phyloP scores from a whole-genome alignment of 805 yeast genomes.

The Metschnikowia bowlesiae region DNA sequence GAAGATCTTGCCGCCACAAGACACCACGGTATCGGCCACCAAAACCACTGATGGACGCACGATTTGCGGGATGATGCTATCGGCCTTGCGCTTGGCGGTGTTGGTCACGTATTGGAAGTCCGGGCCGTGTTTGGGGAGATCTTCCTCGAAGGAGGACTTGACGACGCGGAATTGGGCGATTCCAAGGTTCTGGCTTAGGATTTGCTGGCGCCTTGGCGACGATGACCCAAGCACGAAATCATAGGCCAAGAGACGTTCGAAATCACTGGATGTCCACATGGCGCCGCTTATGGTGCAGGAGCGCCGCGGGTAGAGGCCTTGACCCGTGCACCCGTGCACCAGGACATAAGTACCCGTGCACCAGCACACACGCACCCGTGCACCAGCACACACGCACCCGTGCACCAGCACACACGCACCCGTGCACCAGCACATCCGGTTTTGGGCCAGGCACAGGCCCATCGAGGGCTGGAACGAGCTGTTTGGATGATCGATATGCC shows the following conservation, averaged over 20 bases:
- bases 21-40: constrained; percentile 80
- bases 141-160: constrained; percentile 72
- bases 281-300: not conserved
- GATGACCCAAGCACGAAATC: constrained; percentile 70
- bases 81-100: constrained; percentile 67
- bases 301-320: not conserved
- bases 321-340: not conserved
- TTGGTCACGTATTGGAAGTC: constrained; percentile 56
- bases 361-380: not conserved
- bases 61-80: constrained; percentile 51
- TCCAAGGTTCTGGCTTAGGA: constrained; percentile 55
- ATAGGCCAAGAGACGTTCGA: not conserved
- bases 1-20: constrained; percentile 52
- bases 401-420: not conserved
- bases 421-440: not conserved
- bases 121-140: constrained; percentile 52
- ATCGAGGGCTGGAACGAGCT: no score
- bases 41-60: constrained; percentile 24
- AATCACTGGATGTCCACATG: constrained; percentile 11
- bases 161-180: constrained; percentile 38
- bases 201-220: constrained; percentile 75
- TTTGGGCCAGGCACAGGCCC: no score
- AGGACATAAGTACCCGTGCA: not conserved
- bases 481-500: no score
- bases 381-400: not conserved